Evolutionary conservation across 306 rosid genomes (phyloP).

Genomic region (Mimosa bimucronata): DNA sequence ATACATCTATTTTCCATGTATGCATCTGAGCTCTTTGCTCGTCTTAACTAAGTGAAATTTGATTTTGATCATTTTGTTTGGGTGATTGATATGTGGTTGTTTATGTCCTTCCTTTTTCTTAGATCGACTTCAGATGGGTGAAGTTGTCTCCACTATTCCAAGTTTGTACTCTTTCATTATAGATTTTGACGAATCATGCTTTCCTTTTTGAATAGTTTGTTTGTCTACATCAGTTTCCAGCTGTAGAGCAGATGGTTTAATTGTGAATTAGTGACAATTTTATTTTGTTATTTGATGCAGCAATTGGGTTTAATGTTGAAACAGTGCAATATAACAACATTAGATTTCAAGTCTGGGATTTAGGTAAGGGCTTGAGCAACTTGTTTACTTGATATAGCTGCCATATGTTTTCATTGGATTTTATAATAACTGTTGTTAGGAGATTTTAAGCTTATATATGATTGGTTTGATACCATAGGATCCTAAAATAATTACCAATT

Average conservation of each 20-base stretch:
- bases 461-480: background rate
- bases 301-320: no score
- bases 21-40: constrained; percentile 32
- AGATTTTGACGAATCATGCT: constrained; percentile 26
- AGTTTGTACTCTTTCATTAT: constrained; percentile 72
- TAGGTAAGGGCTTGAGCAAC: no score
- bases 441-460: constrained; percentile 1
- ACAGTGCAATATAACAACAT: no score
- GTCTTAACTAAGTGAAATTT: background rate
- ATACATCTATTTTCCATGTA: no score
- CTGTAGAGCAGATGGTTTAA: no score
- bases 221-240: constrained; percentile 6
- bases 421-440: no score
- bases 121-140: constrained; percentile 99
- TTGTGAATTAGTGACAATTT: no score
- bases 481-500: background rate
- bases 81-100: constrained; percentile 33
- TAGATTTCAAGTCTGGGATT: no score
- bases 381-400: no score
- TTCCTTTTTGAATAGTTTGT: background rate
- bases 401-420: no score
- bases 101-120: constrained; percentile 33
- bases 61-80: background rate
- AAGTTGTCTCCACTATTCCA: constrained; percentile 99
- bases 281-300: no score